Evolutionary conservation across 2,329 filamentous ascomycete species (phyloP), one percentile per base, ranked within the genome.

Genomic region (Achaetomium macrosporum): DNA sequence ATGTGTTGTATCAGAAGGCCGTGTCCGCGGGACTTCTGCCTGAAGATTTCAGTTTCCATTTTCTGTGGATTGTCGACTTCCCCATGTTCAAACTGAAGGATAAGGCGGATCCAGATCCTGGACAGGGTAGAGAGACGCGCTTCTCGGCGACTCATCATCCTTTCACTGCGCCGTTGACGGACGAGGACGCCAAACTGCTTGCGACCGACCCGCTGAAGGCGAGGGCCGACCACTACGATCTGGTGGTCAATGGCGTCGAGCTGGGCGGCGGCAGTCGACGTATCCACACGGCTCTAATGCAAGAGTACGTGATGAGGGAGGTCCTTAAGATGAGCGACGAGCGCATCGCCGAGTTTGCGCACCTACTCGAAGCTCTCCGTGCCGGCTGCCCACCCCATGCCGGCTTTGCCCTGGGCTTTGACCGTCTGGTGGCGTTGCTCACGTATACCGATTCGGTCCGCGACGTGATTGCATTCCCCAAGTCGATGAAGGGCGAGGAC

Each of bases 381-480:
- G 83, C 88, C 0, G 95, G 92, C 0, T 97, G 93, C 72, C 93
- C 93, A 12, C 95, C 93, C 0, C 93, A 99, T 66, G 91, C 93
- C 0, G 93, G 93, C 0, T 87, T 99, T 58, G 93, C 93, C 0
- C 73, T 99, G 15, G 93, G 93, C 0, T 96, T 96, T 66, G 93
- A 99, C 68, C 78, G 93, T 4, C 70, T 99, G 45, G 77, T 93
- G 37, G 86, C 92, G 0, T 74, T 96, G 1, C 80, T 99, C 76
- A 80, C 86, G 19, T 86, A 85, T 1, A 85, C 80, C 31, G 77
- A 86, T 11, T 90, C 86, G 1, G 86, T 99, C 3, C 77, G 88
- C 55, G 92, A 99, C 71, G 92, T 99, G 1, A 96, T 99, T 69
- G 91, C 91, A 0, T 99, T 99, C 65, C 95, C 93, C 0, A 99